A percentile compares a stretch with the other conserved stretches of the same genome.
phyloP scores from a whole-genome alignment of 2,329 filamentous ascomycete species.

The Periglandula ipomoeae region DNA sequence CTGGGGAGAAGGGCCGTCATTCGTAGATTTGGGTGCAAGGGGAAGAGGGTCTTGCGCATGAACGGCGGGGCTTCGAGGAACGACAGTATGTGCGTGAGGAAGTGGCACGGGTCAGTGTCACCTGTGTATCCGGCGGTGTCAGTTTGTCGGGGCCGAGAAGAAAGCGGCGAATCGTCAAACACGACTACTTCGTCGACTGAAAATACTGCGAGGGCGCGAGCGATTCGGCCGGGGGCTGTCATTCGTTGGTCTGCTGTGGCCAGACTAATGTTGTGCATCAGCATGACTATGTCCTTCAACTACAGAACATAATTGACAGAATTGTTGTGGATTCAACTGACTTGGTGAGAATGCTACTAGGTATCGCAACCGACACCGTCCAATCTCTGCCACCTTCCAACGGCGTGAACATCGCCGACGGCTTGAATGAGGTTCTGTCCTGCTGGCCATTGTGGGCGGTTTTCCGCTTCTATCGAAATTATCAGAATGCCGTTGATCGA shows the following conservation, averaged over 20 bases:
- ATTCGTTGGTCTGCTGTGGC: constrained; percentile 68
- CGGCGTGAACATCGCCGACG: constrained; percentile 60
- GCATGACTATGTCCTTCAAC: neutral
- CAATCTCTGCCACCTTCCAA: constrained; percentile 52
- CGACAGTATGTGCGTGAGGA: constrained; percentile 66
- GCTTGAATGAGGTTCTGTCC: constrained; percentile 46
- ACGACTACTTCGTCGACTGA: constrained; percentile 76
- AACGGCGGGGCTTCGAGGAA: constrained; percentile 82
- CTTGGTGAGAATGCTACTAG: constrained; percentile 70
- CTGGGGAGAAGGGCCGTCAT: constrained; percentile 65
- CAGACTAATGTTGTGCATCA: constrained; percentile 37
- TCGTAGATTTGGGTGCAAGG: constrained; percentile 67
- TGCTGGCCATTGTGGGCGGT: constrained; percentile 28
- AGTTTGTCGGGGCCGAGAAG: constrained; percentile 35
- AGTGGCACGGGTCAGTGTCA: constrained; percentile 68
- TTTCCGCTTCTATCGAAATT: constrained; percentile 38
- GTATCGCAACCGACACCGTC: constrained; percentile 70
- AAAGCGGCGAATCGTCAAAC: constrained; percentile 58
- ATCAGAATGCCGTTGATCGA: neutral
- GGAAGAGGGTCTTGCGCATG: constrained; percentile 66
- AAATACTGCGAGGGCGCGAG: constrained; percentile 74
- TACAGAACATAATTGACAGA: neutral
- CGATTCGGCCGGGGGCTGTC: constrained; percentile 63
- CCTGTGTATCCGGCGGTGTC: constrained; percentile 53
- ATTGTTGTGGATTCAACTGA: constrained; percentile 24